A percentile compares a stretch with the other conserved stretches of the same genome.
Conservation (phyloP, 2,329 filamentous ascomycete species). For the Teratosphaeriaceae sp. region DNA sequence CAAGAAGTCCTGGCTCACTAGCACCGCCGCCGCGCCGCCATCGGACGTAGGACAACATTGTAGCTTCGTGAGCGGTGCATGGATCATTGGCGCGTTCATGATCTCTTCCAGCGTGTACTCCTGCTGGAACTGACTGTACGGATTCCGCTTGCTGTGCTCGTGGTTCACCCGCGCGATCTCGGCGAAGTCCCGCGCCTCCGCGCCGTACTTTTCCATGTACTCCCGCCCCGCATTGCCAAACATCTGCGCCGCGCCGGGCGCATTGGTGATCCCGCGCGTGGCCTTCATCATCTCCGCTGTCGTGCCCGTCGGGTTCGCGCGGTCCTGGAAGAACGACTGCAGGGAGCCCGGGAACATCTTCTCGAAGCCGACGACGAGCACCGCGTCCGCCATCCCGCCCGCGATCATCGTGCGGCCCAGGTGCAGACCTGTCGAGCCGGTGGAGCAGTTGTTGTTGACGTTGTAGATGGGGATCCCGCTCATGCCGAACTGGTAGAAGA, state of each 20-base stretch:
- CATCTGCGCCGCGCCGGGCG: constrained; percentile 82
- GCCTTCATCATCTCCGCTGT: constrained; percentile 71
- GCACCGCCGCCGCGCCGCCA: constrained; percentile 77
- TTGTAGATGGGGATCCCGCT: constrained; percentile 95
- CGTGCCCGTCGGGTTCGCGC: constrained; percentile 70
- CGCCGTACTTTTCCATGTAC: constrained; percentile 92
- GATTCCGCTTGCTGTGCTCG: constrained; percentile 83
- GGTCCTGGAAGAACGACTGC: constrained; percentile 76
- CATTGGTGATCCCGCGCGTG: constrained; percentile 73
- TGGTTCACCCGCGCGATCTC: constrained; percentile 94
- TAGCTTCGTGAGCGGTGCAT: constrained; percentile 87
- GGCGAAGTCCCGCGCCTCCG: constrained; percentile 77
- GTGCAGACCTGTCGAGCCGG: constrained; percentile 82
- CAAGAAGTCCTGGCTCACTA: constrained; percentile 85
- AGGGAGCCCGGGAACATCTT: constrained; percentile 96
- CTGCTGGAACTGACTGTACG: constrained; percentile 95
- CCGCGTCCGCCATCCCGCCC: constrained; percentile 60
- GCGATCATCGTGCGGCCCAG: constrained; percentile 76
- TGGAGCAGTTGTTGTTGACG: constrained; percentile 98
- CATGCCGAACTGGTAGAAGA: constrained; percentile 99
- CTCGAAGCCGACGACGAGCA: constrained; percentile 91
- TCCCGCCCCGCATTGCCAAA: constrained; percentile 92
- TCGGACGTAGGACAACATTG: constrained; percentile 97
- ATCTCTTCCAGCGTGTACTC: constrained; percentile 86
- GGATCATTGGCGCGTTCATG: constrained; percentile 67